Evolutionary conservation across 1,284 basidiomycete genomes (phyloP), one percentile per base, ranked within the genome.

Genomic region (Somion occarium): DNA sequence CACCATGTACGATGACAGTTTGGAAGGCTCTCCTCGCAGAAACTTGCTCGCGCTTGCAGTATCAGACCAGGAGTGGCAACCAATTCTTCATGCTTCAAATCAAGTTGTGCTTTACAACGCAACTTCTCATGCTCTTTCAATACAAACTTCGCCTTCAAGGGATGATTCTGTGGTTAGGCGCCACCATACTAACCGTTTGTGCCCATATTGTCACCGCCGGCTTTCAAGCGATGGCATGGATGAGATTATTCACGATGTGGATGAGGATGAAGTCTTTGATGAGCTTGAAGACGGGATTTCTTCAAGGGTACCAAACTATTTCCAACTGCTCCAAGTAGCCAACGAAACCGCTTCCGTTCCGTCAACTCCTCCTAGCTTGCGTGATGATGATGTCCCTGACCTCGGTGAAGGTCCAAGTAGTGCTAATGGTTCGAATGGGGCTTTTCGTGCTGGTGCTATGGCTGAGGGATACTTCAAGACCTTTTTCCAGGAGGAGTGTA

Each of bases 101-200:
- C 91, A 93, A 63, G 83, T 94, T 49, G 91, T 95, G 24, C 76
- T 94, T 18, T 95, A 94, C 70, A 91, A 94, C 62, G 83, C 91
- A 0, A 85, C 80, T 1, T 92, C 88, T 0, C 91, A 94, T 64
- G 91, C 90, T 0, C 73, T 95, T 12, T 79, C 88, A 22, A 87
- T 95, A 49, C 76, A 70, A 52, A 64, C 64, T 27, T 70, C 69
- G 43, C 44, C 38, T 56, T 62, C 56, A 61, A 61, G 44, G 55
- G 67, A 38, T 22, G 20, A 45, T 12, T 30, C 49, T n/a, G 50
- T 46, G 26, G 55, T 49, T 48, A 52, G 12, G 45, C 56, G 45
- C 44, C 53, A 26, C 46, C 60, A 59, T 54, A 62, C 60, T 7
- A 61, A 63, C 15, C 62, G 67, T 24, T 67, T 73, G 3, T 91